Conservation (phyloP, 345 rosid species). For the Balakata baccata region DNA sequence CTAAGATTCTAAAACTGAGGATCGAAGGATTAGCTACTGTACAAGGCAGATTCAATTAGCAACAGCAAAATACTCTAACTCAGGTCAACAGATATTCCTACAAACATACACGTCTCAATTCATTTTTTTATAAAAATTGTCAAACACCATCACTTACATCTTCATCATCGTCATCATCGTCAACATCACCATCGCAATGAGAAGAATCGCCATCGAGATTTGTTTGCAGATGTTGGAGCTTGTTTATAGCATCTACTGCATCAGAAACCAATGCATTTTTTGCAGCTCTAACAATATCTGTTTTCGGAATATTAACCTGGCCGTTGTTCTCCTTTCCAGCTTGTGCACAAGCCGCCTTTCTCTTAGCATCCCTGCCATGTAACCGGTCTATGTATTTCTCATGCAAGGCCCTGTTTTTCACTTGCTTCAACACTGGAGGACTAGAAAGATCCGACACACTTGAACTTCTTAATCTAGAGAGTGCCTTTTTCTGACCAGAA, state of each 20-base stretch:
- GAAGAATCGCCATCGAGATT: slow-evolving; percentile 29
- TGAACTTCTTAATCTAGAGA: slow-evolving; percentile 39
- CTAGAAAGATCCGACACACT: slow-evolving; percentile 35
- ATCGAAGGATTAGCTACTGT: not conserved
- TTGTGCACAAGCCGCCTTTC: slow-evolving; percentile 43
- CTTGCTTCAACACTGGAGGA: slow-evolving; percentile 63
- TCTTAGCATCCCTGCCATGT: slow-evolving; percentile 72
- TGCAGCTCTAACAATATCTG: slow-evolving; percentile 49
- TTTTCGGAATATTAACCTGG: slow-evolving; percentile 24
- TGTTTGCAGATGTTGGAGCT: slow-evolving; percentile 45
- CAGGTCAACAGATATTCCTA: no score
- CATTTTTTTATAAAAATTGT: no score
- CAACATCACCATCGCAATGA: slow-evolving; percentile 34
- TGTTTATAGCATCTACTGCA: slow-evolving; percentile 58
- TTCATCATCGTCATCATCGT: slow-evolving; percentile 1
- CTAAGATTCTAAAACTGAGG: not conserved
- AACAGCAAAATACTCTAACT: not conserved
- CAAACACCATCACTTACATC: no score
- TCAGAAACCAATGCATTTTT: slow-evolving; percentile 49
- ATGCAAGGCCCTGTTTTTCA: slow-evolving; percentile 64
- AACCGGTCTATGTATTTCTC: slow-evolving; percentile 76
- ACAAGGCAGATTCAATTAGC: not conserved
- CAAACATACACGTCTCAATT: no score
- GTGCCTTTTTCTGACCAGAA: slow-evolving; percentile 35
- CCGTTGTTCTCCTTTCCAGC: slow-evolving; percentile 42